These are phyloP conservation scores for Nadsonia commutata DNA, from an alignment of 1,139 yeast species.

Conservation along the genomic window DNA sequence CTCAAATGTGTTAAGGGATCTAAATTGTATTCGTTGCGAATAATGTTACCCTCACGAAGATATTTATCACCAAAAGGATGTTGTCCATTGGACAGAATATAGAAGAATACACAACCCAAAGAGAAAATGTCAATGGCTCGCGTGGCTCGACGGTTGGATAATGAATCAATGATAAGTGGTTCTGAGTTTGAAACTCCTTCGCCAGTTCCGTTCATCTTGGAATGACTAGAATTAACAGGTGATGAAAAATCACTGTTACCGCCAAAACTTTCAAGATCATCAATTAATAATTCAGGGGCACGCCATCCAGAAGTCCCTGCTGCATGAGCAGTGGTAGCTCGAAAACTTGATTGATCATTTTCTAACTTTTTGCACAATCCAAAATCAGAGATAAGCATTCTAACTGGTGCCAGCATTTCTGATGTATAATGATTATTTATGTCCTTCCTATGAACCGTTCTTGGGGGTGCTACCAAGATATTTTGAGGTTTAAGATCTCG, in stretches of 20 bases:
- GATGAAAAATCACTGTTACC: neutral
- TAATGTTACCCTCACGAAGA: slow-evolving; percentile 75
- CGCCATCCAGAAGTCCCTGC: slow-evolving; percentile 99
- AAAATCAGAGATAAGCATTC: slow-evolving; percentile 84
- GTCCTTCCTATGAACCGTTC: slow-evolving; percentile 20
- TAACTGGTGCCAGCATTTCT: slow-evolving; percentile 25
- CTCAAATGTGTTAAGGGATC: slow-evolving; percentile 28
- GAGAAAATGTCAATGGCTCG: slow-evolving; percentile 90
- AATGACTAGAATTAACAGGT: slow-evolving; percentile 1
- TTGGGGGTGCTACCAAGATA: slow-evolving; percentile 68
- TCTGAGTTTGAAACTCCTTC: slow-evolving; percentile 14
- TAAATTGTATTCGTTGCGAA: slow-evolving; percentile 52
- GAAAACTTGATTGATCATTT: slow-evolving; percentile 81
- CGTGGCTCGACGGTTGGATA: slow-evolving; percentile 50
- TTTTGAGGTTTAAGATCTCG: slow-evolving; percentile 95
- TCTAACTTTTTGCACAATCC: slow-evolving; percentile 90
- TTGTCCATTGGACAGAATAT: slow-evolving; percentile 66
- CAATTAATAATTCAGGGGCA: slow-evolving; percentile 70
- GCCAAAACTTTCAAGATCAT: slow-evolving; percentile 7
- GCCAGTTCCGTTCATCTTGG: neutral
- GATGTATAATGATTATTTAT: slow-evolving; percentile 12
- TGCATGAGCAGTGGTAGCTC: slow-evolving; percentile 83
- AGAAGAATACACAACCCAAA: slow-evolving; percentile 85
- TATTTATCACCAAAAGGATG: slow-evolving; percentile 94
- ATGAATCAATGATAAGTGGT: slow-evolving; percentile 24